Evolutionary conservation across 2,329 filamentous ascomycete species (phyloP).

Genomic region (Aspergillus sp.): DNA sequence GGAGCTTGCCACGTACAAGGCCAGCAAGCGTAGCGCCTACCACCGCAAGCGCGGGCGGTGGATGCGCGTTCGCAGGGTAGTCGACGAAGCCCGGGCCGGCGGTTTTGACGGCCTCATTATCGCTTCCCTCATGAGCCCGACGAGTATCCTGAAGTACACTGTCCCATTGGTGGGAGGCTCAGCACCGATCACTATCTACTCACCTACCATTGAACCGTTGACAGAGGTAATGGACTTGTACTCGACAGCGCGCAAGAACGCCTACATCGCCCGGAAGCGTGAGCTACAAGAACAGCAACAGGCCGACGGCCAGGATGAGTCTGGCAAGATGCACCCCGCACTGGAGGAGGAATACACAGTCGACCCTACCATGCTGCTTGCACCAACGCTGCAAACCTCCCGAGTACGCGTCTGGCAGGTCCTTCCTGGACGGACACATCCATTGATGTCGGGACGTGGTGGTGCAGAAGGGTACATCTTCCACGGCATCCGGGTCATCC

Average conservation of each 20-base stretch:
- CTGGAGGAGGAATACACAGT: slow-evolving; percentile 73
- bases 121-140: slow-evolving; percentile 78
- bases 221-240: slow-evolving; percentile 79
- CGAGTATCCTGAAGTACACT: slow-evolving; percentile 71
- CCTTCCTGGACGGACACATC: slow-evolving; percentile 86
- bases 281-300: slow-evolving; percentile 27
- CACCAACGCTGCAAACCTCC: slow-evolving; percentile 77
- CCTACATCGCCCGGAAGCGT: slow-evolving; percentile 57
- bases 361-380: slow-evolving; percentile 82
- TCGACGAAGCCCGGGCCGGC: slow-evolving; percentile 73
- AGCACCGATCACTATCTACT: slow-evolving; percentile 83
- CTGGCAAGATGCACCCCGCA: slow-evolving; percentile 34
- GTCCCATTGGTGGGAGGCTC: slow-evolving; percentile 82
- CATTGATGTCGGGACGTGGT: slow-evolving; percentile 84
- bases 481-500: slow-evolving; percentile 77
- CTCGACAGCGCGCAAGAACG: slow-evolving; percentile 74
- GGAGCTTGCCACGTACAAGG: slow-evolving; percentile 71
- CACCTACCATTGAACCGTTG: slow-evolving; percentile 76
- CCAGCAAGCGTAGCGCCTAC: slow-evolving; percentile 79
- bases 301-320: slow-evolving; percentile 9
- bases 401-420: slow-evolving; percentile 85
- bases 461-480: slow-evolving; percentile 91
- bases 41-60: slow-evolving; percentile 86
- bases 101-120: slow-evolving; percentile 82
- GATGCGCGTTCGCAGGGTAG: slow-evolving; percentile 69